phyloP scores from a whole-genome alignment of 78 protist species.

The Polysphondylium violaceum region DNA sequence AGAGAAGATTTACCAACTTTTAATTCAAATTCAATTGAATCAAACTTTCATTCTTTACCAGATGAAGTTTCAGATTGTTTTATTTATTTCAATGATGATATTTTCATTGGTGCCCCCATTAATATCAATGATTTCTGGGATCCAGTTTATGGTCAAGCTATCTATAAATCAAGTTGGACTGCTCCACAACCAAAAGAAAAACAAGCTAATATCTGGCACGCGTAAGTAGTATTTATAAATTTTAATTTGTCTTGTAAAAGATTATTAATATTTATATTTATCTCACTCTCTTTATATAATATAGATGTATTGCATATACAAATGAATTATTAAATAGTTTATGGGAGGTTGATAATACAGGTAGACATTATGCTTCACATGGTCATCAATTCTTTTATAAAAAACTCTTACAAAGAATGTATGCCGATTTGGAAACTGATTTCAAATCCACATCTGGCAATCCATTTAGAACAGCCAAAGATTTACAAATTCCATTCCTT shows the following conservation, averaged over 20 bases:
- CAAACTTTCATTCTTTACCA: constrained; percentile 65
- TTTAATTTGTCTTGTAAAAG: neutral
- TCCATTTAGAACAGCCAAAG: constrained; percentile 61
- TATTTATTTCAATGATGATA: constrained; percentile 75
- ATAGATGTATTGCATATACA: constrained; percentile 66
- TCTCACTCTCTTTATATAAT: neutral
- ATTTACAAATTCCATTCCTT: constrained; percentile 76
- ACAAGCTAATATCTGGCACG: constrained; percentile 67
- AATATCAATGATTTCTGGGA: constrained; percentile 41
- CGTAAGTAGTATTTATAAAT: no score
- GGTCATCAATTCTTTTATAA: constrained; percentile 47
- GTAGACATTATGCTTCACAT: constrained; percentile 72
- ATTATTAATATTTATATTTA: neutral
- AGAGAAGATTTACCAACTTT: constrained; percentile 52
- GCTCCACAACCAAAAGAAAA: constrained; percentile 67
- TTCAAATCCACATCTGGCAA: constrained; percentile 13
- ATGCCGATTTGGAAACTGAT: constrained; percentile 18
- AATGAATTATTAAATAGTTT: constrained; percentile 52
- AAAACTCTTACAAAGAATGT: constrained; percentile 35
- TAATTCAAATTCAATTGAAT: constrained; percentile 54
- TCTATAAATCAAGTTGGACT: constrained; percentile 67
- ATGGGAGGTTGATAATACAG: constrained; percentile 58
- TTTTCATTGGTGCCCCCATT: constrained; percentile 47
- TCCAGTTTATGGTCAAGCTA: constrained; percentile 74
- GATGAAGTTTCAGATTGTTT: constrained; percentile 78